Evolutionary conservation across 1,284 basidiomycete species (phyloP), one percentile per base, ranked within the genome.

Genomic region (Rhodotorula glutinis): DNA sequence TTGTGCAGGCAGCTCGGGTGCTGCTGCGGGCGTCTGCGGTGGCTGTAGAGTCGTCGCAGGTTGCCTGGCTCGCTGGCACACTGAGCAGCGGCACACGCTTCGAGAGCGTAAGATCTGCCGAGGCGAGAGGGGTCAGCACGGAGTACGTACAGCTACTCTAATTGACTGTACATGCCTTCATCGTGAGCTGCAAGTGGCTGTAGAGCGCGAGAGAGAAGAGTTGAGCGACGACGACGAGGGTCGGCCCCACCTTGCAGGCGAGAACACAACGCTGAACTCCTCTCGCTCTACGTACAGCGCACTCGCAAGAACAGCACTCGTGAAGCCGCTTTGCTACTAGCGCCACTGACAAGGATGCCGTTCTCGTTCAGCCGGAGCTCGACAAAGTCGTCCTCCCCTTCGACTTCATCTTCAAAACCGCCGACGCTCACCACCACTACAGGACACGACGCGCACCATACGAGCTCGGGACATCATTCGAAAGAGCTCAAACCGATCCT

Each of bases 11-110:
- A 11, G 33, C 14, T 30, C 19, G 13, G 30, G 21, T 3, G 17
- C 10, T 11, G 47, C 9, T 38, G 5, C 33, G 11, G 11, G 33
- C 33, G 5, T 11, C 7, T 5, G 33, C 33, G 33, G 33, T 38
- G 33, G 7, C 33, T 38, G 33, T 38, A 38, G 33, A 51, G 47
- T 27, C 13, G 47, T 51, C 23, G n/a, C 51, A n/a, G 46, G 23
- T 25, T 25, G n/a, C 25, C 51, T 52, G 14, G 25, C 21, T 29
- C 60, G 60, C 4, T 30, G 29, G 47, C 61, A 63, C 27, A 53
- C 40, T 33, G 21, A 7, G 16, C 61, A 63, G 16, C 10, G 9
- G n/a, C 61, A 63, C 27, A 21, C 27, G 14, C 17, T 17, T 9
- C 29, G 11, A 5, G 55, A 43, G 46, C 43, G 46, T 19, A 29